Evolutionary conservation across 192 early-diverging fungal species (phyloP).

Genomic region (Mortierella alpina): DNA sequence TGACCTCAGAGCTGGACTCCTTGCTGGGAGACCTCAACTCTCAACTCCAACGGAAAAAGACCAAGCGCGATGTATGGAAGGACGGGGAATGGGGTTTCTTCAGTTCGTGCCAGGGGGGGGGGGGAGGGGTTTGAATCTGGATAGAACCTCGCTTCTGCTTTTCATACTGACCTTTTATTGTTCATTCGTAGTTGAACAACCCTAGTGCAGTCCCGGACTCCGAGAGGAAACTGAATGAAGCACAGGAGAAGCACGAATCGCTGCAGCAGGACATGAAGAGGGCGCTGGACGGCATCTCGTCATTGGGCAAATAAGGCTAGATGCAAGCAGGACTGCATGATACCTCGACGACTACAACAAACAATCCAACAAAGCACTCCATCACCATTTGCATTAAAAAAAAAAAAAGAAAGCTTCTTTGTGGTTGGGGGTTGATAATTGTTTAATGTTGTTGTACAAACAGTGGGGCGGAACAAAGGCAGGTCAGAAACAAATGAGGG

Average conservation of each 20-base stretch:
- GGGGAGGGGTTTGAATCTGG: too few relatives aligned
- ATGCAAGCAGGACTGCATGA: neutral
- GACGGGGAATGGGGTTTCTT: neutral
- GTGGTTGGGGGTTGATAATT: too few relatives aligned
- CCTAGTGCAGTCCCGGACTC: slow-evolving; percentile 5
- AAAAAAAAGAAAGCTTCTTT: too few relatives aligned
- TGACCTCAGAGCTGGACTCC: slow-evolving; percentile 47
- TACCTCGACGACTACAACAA: neutral
- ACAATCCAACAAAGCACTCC: neutral
- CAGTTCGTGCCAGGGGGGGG: too few relatives aligned
- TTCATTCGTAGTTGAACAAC: neutral
- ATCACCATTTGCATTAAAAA: too few relatives aligned
- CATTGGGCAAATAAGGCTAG: slow-evolving; percentile 28
- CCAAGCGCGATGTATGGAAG: slow-evolving; percentile 28
- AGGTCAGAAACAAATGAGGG: slow-evolving; percentile 7
- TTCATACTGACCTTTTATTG: neutral
- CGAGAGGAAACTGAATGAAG: slow-evolving; percentile 35
- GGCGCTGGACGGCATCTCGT: slow-evolving; percentile 46
- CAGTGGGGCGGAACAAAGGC: neutral
- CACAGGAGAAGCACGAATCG: slow-evolving; percentile 39
- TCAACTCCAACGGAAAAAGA: slow-evolving; percentile 44
- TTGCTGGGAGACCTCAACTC: slow-evolving; percentile 47
- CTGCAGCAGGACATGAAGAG: slow-evolving; percentile 47
- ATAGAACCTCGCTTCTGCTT: too few relatives aligned
- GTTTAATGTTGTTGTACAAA: neutral